Base-by-base conservation (phyloP, 805 yeast species). In the Saturnispora mendoncae region DNA sequence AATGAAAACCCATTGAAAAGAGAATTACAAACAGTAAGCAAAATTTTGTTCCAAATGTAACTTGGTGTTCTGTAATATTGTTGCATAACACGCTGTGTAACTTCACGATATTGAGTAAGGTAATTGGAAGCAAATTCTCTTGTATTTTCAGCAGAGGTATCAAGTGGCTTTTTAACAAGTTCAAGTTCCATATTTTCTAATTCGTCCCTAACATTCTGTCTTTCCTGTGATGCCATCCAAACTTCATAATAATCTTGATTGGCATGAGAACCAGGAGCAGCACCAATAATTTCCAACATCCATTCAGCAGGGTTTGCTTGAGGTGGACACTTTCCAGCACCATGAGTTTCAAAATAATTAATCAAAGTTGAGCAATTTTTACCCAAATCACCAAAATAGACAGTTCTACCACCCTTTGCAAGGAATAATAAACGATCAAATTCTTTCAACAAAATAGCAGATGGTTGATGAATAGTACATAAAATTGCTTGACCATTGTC, bases 221-320 rank as follows among this genome's bases (percentile, higher is more conserved):
- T 74, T 56, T 85, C 87, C 0, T 61, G 60, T 28, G 94, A 84
- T 36, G 71, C 68, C 57, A 72, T 61, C 95, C 96, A 84, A 37
- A 81, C 85, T 54, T 82, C 80, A 54, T 75, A 69, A 53, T 79
- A 82, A 58, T 82, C 84, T 60, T 78, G 83, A 36, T 68, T 67
- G 15, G 86, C 83, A 51, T 76, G 80, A 27, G 84, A 74, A 40
- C 86, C 87, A 6, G 87, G 87, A 27, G 87, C 86, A 41, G 87
- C 87, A 53, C 88, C 87, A 52, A 80, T 81, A 48, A 79, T 83
- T 47, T 82, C 82, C 61, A 86, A 67, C 94, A 86, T 86, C 92
- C 94, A 86, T 65, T 85, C 95, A 12, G 88, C 90, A 25, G 90
- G 92, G 50, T 83, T 83, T 4, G 84, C 86, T 32, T 68, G 67